These are phyloP conservation scores for Cornus kousa DNA, from an alignment of 148 eudicot genomes.

Conservation along the genomic window DNA sequence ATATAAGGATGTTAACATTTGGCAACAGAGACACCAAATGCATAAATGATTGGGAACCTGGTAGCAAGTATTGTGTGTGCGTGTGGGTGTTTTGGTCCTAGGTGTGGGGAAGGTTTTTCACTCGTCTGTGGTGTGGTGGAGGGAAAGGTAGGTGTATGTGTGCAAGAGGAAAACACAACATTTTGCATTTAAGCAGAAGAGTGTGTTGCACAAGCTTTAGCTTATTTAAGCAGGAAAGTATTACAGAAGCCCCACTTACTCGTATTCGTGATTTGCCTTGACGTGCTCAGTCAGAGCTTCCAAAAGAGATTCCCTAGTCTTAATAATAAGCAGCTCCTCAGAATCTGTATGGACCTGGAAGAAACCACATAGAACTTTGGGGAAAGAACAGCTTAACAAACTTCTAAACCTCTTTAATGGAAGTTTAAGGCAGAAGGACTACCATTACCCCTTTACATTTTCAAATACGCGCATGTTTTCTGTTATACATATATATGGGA, in stretches of 20 bases:
- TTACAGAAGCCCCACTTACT: slow-evolving; percentile 53
- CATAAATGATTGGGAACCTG: too few relatives aligned
- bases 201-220: neutral
- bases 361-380: neutral
- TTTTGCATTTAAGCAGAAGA: neutral
- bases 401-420: neutral
- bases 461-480: neutral
- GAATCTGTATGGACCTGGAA: slow-evolving; percentile 89
- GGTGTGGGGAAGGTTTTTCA: neutral
- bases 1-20: too few relatives aligned
- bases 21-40: too few relatives aligned
- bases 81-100: neutral
- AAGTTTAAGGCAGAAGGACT: neutral
- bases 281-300: slow-evolving; percentile 86
- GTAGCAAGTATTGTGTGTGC: too few relatives aligned
- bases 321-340: slow-evolving; percentile 93
- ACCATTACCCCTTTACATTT: neutral
- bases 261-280: slow-evolving; percentile 93
- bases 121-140: neutral
- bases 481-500: neutral
- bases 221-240: slow-evolving; percentile 50
- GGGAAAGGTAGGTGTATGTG: neutral
- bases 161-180: neutral
- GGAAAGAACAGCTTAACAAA: neutral
- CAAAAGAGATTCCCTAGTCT: slow-evolving; percentile 92